A percentile compares a stretch with the other conserved stretches of the same genome.
phyloP scores from a whole-genome alignment of 2,329 filamentous ascomycete genomes.

The Didymella sp. region DNA sequence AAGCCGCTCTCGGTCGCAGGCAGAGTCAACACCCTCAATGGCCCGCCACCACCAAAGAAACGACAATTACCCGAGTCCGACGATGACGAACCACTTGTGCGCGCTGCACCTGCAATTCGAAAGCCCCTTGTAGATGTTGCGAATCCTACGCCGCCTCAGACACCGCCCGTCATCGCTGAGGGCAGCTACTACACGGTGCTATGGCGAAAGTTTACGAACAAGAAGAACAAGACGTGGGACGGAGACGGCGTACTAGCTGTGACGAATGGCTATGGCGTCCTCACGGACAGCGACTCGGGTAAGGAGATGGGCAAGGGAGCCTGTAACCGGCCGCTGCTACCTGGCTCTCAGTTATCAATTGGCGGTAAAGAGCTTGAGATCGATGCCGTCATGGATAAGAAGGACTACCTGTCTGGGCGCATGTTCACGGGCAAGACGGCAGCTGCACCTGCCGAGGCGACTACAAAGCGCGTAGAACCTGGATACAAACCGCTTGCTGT shows the following conservation, averaged over 20 bases:
- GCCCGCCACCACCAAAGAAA: conserved; percentile 52
- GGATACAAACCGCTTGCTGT: conserved; percentile 25
- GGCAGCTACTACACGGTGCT: conserved; percentile 54
- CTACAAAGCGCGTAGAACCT: conserved; percentile 23
- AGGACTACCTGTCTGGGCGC: conserved; percentile 63
- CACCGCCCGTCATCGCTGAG: conserved; percentile 32
- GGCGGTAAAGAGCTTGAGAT: conserved; percentile 73
- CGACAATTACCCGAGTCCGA: conserved; percentile 49
- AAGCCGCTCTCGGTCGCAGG: conserved; percentile 44
- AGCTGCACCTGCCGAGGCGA: conserved; percentile 27
- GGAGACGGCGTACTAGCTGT: conserved; percentile 71
- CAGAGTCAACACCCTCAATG: conserved; percentile 27
- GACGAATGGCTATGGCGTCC: conserved; percentile 62
- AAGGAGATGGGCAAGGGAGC: conserved; percentile 67
- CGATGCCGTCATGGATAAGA: conserved; percentile 65
- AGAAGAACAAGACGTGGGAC: conserved; percentile 81
- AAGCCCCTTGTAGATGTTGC: conserved; percentile 42
- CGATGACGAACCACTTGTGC: conserved; percentile 25
- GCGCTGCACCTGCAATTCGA: conserved; percentile 31
- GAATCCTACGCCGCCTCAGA: conserved; percentile 29
- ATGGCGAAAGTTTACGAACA: conserved; percentile 71
- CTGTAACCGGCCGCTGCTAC: conserved; percentile 63
- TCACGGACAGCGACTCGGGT: conserved; percentile 67
- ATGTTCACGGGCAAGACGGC: conserved; percentile 50
- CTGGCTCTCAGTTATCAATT: conserved; percentile 67